Base-by-base conservation (phyloP, 352 stramenopile genomes). In the Phytophthora citricola region DNA sequence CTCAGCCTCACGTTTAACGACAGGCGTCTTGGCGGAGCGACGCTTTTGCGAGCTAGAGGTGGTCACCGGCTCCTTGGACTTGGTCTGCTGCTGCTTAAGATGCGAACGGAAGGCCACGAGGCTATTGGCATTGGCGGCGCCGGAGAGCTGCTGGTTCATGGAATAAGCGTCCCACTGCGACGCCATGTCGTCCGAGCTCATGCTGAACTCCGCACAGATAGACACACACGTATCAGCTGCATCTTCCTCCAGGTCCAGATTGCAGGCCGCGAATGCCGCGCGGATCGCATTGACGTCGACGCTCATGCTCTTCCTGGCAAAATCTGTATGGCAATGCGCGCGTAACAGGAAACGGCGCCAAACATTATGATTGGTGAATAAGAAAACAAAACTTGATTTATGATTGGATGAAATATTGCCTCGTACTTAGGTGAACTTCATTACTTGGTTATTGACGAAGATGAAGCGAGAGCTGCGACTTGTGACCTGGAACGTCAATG, bases 401-500 rank as follows among this genome's bases (percentile, higher is more conserved):
- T 22, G 34, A 60, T 61, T 73, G 64, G 64, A 24, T 32, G 2
- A 64, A 64, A 69, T 40, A 20, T 22, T 11, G 5, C 14, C 1
- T 58, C 45, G 36, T 38, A 53, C 39, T 27, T 61, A 60, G 8
- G 5, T 32, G 24, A 26, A 40, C 11, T 11, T 15, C 8, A 24
- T 32, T 7, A 17, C 17, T 20, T 20, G 17, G 17, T 20, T 4
- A 24, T 15, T 36, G 11, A 49, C 27, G 20, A 75, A 47, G 20
- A 64, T 67, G 52, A 45, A 60, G 39, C 68, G 60, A n/a, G 31
- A 44, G 38, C 49, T 90, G 36, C 78, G 75, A 48, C 59, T 94
- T 57, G 46, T 93, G 71, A 92, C 85, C n/a, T 95, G 88, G 88
- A 95, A 95, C 67, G 74, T 95, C 54, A 95, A 95, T 69, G 88